A percentile compares a stretch with the other conserved stretches of the same genome.
These are phyloP conservation scores for Verticillium dahliae DNA, from an alignment of 2,329 filamentous ascomycete genomes.

Conservation along the genomic window DNA sequence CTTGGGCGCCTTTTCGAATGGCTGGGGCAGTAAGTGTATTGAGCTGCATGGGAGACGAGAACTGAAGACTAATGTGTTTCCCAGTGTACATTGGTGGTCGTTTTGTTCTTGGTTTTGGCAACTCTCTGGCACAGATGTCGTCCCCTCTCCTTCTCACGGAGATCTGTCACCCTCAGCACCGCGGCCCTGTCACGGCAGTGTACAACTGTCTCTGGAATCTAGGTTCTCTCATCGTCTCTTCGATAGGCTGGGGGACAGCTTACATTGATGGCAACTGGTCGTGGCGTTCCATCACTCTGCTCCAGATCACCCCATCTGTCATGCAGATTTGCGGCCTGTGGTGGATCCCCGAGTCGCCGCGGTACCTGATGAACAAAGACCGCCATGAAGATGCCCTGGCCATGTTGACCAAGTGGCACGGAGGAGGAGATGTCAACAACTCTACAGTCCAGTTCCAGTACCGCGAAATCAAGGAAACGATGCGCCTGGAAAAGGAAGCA, in stretches of 20 bases:
- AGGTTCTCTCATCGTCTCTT: slow-evolving; percentile 49
- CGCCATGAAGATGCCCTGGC: slow-evolving; percentile 54
- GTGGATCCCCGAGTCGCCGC: slow-evolving; percentile 61
- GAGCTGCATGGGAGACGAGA: no score
- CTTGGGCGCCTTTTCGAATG: slow-evolving; percentile 33
- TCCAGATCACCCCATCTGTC: slow-evolving; percentile 55
- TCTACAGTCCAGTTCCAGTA: slow-evolving; percentile 60
- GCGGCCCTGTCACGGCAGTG: slow-evolving; percentile 55
- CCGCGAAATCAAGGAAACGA: slow-evolving; percentile 59
- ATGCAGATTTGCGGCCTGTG: slow-evolving; percentile 61
- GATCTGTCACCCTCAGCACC: slow-evolving; percentile 62
- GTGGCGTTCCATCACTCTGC: slow-evolving; percentile 60
- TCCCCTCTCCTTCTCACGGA: slow-evolving; percentile 60
- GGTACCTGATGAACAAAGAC: slow-evolving; percentile 59
- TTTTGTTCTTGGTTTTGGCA: slow-evolving; percentile 62
- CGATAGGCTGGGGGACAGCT: slow-evolving; percentile 57
- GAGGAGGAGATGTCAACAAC: slow-evolving; percentile 51
- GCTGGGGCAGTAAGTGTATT: slow-evolving; percentile 31
- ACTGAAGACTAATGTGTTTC: no score
- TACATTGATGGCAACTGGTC: slow-evolving; percentile 55
- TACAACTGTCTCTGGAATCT: slow-evolving; percentile 66
- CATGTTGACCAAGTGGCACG: slow-evolving; percentile 58
- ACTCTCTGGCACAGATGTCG: slow-evolving; percentile 56
- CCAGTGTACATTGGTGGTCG: slow-evolving; percentile 40
- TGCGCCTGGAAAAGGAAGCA: slow-evolving; percentile 47